phyloP scores from a whole-genome alignment of 371 early-diverging fungal species.

The Chytridium lagenaria region DNA sequence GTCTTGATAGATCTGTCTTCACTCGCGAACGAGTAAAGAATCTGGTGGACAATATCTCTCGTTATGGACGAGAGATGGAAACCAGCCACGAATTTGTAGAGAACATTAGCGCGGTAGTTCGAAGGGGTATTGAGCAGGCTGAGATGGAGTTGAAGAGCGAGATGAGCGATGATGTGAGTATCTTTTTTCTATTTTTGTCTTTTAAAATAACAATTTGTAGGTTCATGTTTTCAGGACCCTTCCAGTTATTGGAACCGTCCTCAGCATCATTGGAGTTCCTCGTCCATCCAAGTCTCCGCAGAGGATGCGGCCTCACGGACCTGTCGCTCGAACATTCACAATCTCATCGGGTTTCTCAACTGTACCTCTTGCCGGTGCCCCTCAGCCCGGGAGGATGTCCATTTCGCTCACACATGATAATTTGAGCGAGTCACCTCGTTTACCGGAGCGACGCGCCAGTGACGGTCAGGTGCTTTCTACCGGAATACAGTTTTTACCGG shows the following conservation, averaged over 20 bases:
- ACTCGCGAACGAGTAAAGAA: neutral
- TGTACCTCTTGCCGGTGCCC: neutral
- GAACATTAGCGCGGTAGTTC: slow-evolving; percentile 1
- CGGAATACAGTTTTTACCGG: neutral
- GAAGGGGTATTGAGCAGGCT: slow-evolving; percentile 7
- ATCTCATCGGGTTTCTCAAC: slow-evolving; percentile 4
- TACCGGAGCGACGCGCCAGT: neutral
- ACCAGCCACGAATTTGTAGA: slow-evolving; percentile 5
- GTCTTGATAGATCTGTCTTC: neutral
- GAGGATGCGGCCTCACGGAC: neutral
- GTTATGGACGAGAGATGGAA: neutral
- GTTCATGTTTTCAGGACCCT: neutral
- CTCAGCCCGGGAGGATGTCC: slow-evolving; percentile 1
- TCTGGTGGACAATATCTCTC: neutral
- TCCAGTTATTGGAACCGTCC: slow-evolving; percentile 11
- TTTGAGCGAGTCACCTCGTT: neutral
- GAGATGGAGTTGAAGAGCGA: slow-evolving; percentile 15
- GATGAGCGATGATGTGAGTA: slow-evolving; percentile 10
- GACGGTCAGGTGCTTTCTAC: neutral
- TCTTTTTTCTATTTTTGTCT: neutral
- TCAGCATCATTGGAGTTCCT: slow-evolving; percentile 13
- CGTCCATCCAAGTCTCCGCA: neutral
- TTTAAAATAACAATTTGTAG: neutral
- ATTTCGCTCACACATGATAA: neutral
- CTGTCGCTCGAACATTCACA: neutral